Conservation (phyloP, 1,284 basidiomycete genomes). For the Marasmius fiardii region DNA sequence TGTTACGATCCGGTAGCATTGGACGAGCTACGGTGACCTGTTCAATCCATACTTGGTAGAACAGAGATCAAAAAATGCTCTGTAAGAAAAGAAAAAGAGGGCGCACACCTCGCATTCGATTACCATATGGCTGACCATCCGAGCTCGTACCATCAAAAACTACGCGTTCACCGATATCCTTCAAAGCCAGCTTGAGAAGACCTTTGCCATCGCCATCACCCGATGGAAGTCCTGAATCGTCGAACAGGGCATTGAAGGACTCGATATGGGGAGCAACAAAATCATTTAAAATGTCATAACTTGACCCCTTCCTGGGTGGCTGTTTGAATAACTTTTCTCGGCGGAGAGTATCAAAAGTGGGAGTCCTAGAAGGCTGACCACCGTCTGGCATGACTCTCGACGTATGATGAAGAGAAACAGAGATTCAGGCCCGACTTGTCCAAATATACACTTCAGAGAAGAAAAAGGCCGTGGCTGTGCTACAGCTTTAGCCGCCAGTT, state of each 20-base stretch:
- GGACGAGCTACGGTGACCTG: constrained; percentile 84
- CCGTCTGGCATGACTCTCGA: constrained; percentile 35
- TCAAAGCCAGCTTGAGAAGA: constrained; percentile 75
- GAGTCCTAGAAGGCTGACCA: constrained; percentile 26
- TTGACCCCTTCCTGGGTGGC: constrained; percentile 69
- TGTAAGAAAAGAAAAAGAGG: neutral
- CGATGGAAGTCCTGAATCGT: constrained; percentile 71
- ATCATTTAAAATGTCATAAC: constrained; percentile 86
- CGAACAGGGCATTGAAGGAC: constrained; percentile 95
- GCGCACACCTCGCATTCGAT: constrained; percentile 75
- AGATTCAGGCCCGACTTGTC: neutral
- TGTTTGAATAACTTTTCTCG: constrained; percentile 82
- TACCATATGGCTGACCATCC: constrained; percentile 59
- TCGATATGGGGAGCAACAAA: constrained; percentile 94
- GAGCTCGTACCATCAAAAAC: constrained; percentile 84
- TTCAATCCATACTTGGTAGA: constrained; percentile 75
- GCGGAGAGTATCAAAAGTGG: constrained; percentile 83
- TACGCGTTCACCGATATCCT: constrained; percentile 87
- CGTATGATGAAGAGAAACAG: neutral
- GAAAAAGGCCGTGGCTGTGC: neutral
- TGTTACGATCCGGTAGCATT: constrained; percentile 85
- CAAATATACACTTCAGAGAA: too few species aligned
- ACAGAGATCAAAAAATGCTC: constrained; percentile 9
- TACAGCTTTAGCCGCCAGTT: too few species aligned
- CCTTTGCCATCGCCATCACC: constrained; percentile 80